Conservation (phyloP, 306 rosid species). For the Albizia julibrissin region DNA sequence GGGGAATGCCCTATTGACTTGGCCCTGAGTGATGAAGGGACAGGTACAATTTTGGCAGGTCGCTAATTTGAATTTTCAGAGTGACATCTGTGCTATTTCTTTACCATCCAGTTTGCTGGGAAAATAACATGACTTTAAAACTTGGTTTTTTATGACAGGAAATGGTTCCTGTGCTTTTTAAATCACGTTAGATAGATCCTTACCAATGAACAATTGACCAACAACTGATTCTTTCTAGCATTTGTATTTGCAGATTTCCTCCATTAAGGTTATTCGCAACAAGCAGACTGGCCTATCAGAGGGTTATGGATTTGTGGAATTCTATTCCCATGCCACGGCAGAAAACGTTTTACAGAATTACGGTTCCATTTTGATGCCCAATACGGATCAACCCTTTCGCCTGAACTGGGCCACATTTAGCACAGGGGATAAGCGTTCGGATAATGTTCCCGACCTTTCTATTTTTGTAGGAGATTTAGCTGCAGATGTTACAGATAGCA, state of each 20-base stretch:
- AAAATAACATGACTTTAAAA: conserved; percentile 14
- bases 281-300: conserved; percentile 89
- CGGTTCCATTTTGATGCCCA: conserved; percentile 78
- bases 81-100: conserved; percentile 23
- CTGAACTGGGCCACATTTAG: conserved; percentile 98
- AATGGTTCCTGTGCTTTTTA: conserved; percentile 22
- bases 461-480: conserved; percentile 99
- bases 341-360: conserved; percentile 86
- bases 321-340: conserved; percentile 74
- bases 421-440: conserved; percentile 86
- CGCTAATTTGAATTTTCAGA: conserved; percentile 18
- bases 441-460: conserved; percentile 93
- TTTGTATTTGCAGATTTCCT: conserved; percentile 57
- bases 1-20: conserved; percentile 5
- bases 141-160: conserved; percentile 23
- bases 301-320: conserved; percentile 96
- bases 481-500: conserved; percentile 87
- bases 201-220: not conserved
- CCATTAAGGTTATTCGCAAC: conserved; percentile 87
- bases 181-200: not conserved
- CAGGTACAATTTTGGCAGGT: conserved; percentile 42
- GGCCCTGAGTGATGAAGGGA: conserved; percentile 16
- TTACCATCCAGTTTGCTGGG: conserved; percentile 13
- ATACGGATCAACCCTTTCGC: conserved; percentile 85
- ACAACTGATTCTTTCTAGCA: conserved; percentile 19